Base-by-base conservation (phyloP, 495 filamentous ascomycete species). In the Pyrenopolyporus hunteri region DNA sequence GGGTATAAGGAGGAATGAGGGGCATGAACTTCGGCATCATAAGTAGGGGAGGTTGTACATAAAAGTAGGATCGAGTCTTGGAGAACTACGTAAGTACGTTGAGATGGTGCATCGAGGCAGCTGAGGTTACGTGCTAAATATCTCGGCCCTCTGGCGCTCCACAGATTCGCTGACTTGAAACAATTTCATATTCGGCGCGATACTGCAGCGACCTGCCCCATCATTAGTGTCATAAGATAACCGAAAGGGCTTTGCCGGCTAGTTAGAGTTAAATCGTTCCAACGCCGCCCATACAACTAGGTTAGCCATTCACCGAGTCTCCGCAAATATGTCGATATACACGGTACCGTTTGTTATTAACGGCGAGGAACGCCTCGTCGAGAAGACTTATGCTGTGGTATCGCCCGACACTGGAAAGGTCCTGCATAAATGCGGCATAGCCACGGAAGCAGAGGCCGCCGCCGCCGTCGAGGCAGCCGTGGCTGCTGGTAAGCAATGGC, bases 401-500 rank as follows among this genome's bases (percentile, higher is more conserved):
- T 85, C 80, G 44, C 92, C 92, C 5, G 74, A 76, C 3, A 85
- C 86, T 4, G 82, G 82, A 51, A 76, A 87, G 64, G 69, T 84
- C 1, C 69, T 90, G 10, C 85, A 89, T 70, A 69, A 80, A 53
- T 82, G 82, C 59, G 81, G 85, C 43, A 80, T 83, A 35, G 89
- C 88, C 20, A 83, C 84, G 1, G 77, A 85, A 25, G 73, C 73
- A 6, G 87, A 94, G 48, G 88, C 84, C 47, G 67, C 77, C 22
- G 69, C 76, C 7, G 90, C 90, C 25, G 74, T 91, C 20, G 75
- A 83, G 19, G 78, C 87, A 1, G 90, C 91, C 0, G 75, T 85
- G 29, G 78, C 78, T 7, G 92, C 92, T 3, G 89, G 91, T 71
- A 81, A 81, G 32, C 71, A 82, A 57, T 97, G 92, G 92, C 78